Evolutionary conservation across 164 flowering plant species (phyloP).

Genomic region (Taxillus chinensis): DNA sequence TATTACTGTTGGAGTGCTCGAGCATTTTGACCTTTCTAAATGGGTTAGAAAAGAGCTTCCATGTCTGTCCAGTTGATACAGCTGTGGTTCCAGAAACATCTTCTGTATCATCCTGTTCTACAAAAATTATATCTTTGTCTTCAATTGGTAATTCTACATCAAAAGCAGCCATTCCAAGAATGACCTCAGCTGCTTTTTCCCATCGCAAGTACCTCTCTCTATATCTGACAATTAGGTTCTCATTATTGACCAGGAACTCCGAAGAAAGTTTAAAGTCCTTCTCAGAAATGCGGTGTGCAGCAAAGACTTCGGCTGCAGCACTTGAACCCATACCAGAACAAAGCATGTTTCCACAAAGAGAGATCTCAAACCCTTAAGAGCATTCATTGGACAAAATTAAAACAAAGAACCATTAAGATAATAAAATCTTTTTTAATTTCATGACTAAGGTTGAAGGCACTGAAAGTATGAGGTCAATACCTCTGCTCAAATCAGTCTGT

Average conservation of each 20-base stretch:
- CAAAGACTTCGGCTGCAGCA: slow-evolving; percentile 62
- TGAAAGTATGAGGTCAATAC: slow-evolving; percentile 18
- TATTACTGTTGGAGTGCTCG: slow-evolving; percentile 41
- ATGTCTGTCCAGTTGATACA: slow-evolving; percentile 59
- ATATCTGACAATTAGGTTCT: slow-evolving; percentile 53
- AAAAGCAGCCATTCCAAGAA: slow-evolving; percentile 77
- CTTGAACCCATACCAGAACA: slow-evolving; percentile 58
- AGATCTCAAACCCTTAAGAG: slow-evolving; percentile 68
- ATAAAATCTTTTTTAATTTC: background rate
- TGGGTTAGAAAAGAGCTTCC: slow-evolving; percentile 93
- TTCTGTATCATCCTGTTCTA: slow-evolving; percentile 35
- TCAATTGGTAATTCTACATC: slow-evolving; percentile 54
- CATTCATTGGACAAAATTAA: slow-evolving; percentile 1
- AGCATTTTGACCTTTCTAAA: slow-evolving; percentile 78
- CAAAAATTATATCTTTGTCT: slow-evolving; percentile 47
- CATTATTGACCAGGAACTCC: slow-evolving; percentile 47
- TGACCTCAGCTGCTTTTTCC: slow-evolving; percentile 74
- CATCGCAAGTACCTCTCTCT: slow-evolving; percentile 55
- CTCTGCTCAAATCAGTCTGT: slow-evolving; percentile 15
- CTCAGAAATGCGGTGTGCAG: slow-evolving; percentile 50
- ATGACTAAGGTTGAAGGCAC: background rate
- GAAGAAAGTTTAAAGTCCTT: slow-evolving; percentile 55
- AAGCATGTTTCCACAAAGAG: slow-evolving; percentile 68
- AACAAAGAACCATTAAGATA: too few relatives aligned
- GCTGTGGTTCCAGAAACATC: slow-evolving; percentile 27